Evolutionary conservation across 2,329 filamentous ascomycete species (phyloP), one percentile per base, ranked within the genome.

Genomic region (Trichoderma sp.): DNA sequence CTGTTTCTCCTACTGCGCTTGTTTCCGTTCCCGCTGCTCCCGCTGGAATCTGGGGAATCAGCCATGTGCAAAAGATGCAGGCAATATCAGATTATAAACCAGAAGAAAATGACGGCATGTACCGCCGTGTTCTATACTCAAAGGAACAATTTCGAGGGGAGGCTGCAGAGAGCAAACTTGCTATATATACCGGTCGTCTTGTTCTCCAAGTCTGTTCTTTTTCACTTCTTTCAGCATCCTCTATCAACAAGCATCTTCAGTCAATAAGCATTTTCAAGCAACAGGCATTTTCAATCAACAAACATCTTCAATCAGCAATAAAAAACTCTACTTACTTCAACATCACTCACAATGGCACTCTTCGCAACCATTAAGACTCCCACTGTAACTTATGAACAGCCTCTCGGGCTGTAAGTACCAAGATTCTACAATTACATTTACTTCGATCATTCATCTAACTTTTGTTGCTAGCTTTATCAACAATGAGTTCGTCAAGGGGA

Each of bases 401-500:
- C 39, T 4, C 39, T 43, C 4, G 39, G 39, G n/a, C 39, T 43
- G 39, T 43, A 18, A 43, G 39, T 43, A 43, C 10, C 3, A 43
- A 43, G 6, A n/a, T 4, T 43, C 16, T 43, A 18, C 39, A 10
- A n/a, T 43, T 43, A 43, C 39, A 43, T 18, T 4, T 5, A 34
- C 18, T 21, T 7, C 16, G 30, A 34, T 34, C 28, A 34, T 34
- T 34, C 3, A 34, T 56, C 54, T 56, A 34, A 56, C 8, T 30
- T 34, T 21, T 34, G 18, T 28, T n/a, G 3, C 30, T 10, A 68
- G 68, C 16, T 96, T 93, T 87, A 96, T 97, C 87, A 95, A 96
- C 87, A 94, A 95, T 81, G 91, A 97, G 82, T 97, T 90, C 83
- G 88, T 96, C 72, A 79, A 81, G 76, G 86, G 89, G 78, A 89